Evolutionary conservation across 768 basidiomycete species (phyloP).

Genomic region (Melanogaster broomeanus): DNA sequence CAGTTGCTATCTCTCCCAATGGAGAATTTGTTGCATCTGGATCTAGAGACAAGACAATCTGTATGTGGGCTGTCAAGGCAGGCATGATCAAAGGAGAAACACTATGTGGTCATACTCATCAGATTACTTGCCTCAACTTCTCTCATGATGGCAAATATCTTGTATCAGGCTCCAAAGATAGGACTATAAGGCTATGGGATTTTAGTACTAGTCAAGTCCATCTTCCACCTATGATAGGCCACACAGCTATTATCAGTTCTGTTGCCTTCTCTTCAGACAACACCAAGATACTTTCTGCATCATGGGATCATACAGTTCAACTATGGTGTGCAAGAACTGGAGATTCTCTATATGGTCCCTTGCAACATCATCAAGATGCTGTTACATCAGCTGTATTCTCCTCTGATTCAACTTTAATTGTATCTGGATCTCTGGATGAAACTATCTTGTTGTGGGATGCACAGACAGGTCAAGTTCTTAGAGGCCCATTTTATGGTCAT

Average conservation of each 20-base stretch:
- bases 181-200: too few species aligned
- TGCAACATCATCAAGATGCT: background rate
- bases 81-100: too few species aligned
- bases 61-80: conserved; percentile 11
- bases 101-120: too few species aligned
- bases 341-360: background rate
- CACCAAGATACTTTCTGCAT: background rate
- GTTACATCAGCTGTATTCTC: conserved; percentile 3
- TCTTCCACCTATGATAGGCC: too few species aligned
- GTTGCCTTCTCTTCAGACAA: background rate
- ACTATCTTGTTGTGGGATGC: conserved; percentile 1
- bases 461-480: background rate
- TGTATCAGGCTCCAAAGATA: too few species aligned
- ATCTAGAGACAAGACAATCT: conserved; percentile 8
- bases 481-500: background rate
- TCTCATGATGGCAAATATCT: too few species aligned
- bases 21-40: conserved; percentile 8
- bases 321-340: background rate
- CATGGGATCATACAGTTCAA: background rate
- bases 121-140: too few species aligned
- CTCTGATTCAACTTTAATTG: background rate
- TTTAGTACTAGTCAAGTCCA: too few species aligned
- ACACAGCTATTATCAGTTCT: too few species aligned
- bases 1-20: conserved; percentile 11
- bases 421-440: background rate